Evolutionary conservation across 495 filamentous ascomycete species (phyloP), one percentile per base, ranked within the genome.

Genomic region (Xylaria venustula): DNA sequence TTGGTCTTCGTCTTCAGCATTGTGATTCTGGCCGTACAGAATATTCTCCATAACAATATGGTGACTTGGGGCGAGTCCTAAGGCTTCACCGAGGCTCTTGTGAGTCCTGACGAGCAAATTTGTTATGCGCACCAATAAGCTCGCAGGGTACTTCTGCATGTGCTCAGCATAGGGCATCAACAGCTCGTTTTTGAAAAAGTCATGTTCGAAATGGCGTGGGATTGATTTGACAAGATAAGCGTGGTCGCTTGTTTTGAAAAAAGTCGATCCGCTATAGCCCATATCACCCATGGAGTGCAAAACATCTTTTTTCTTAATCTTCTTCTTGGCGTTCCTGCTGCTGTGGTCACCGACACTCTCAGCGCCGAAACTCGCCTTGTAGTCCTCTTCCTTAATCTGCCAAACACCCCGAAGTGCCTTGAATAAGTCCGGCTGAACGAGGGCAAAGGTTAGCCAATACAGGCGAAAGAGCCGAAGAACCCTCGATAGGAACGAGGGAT

Each of bases 31-130:
- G 3, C 85, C 87, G 65, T 83, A 83, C 42, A 89, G 73, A 51
- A 87, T 76, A 68, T 90, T 89, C 47, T 90, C 87, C 87, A 90
- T 90, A 63, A 90, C 77, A 62, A 90, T 84, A 67, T 90, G 86
- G 63, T 88, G 85, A 0, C 82, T 81, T 0, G 88, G 87, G 0
- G 83, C 80, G 4, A 77, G 72, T 1, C 83, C 75, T 5, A 88
- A 60, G 0, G 85, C 44, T 14, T 77, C 76, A 0, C 87, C 87
- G 4, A 90, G 54, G 0, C 84, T 82, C 8, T 64, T 25, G 12
- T 79, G 78, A 0, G 82, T 79, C 0, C 79, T 76, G 25, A 82
- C 77, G 7, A 90, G 75, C 41, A 89, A 83, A 66, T 89, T 85
- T 50, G 84, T 89, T 60, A 90, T 90, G 62, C 85, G 86, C 7